A percentile compares a stretch with the other conserved stretches of the same genome.
These are phyloP conservation scores for Chiua virens DNA, from an alignment of 768 basidiomycete genomes.

Conservation along the genomic window DNA sequence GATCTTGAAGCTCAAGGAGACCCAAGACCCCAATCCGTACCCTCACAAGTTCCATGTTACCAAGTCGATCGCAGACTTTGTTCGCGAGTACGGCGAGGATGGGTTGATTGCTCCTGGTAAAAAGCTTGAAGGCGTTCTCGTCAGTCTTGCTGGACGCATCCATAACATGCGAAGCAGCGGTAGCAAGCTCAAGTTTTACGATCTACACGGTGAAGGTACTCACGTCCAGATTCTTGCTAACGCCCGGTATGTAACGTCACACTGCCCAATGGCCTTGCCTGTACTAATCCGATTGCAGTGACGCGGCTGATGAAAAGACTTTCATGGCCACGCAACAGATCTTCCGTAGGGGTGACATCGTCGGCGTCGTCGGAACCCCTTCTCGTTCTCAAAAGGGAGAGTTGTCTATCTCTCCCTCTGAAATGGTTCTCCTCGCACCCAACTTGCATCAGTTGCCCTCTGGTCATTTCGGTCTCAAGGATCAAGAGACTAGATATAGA, in stretches of 20 bases:
- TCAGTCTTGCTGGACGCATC: conserved; percentile 84
- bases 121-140: conserved; percentile 57
- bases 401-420: conserved; percentile 80
- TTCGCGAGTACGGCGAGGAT: conserved; percentile 70
- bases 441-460: conserved; percentile 96
- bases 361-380: conserved; percentile 88
- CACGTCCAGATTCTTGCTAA: conserved; percentile 97
- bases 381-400: conserved; percentile 95
- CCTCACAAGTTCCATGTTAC: conserved; percentile 98
- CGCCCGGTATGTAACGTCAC: conserved; percentile 56
- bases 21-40: conserved; percentile 89
- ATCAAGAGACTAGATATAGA: conserved; percentile 95
- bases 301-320: conserved; percentile 57
- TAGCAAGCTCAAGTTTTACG: conserved; percentile 90
- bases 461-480: conserved; percentile 90
- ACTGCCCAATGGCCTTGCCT: neutral
- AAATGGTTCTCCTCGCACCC: conserved; percentile 88
- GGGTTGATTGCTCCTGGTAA: conserved; percentile 67
- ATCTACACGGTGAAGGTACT: conserved; percentile 86
- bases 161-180: conserved; percentile 85
- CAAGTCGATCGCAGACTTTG: conserved; percentile 69
- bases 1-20: conserved; percentile 81
- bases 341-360: conserved; percentile 94
- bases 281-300: conserved; percentile 39
- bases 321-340: conserved; percentile 77